Evolutionary conservation across 1,139 yeast genomes (phyloP).

Genomic region (Yamadazyma atmosphaerica): DNA sequence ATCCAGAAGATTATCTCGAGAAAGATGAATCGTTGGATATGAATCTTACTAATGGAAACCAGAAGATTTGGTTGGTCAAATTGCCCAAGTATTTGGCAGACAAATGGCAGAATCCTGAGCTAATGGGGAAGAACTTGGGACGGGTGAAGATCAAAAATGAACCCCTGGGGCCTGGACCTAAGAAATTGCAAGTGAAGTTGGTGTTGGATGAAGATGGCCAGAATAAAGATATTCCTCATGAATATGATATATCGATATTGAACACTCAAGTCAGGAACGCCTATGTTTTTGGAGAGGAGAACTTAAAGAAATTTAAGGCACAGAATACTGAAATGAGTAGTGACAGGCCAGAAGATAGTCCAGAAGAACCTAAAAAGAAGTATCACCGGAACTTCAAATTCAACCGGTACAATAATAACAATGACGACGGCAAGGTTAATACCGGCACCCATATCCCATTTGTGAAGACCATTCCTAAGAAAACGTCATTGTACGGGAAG

Average conservation of each 20-base stretch:
- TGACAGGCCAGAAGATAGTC: constrained; percentile 17
- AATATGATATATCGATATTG: constrained; percentile 75
- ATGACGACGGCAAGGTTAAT: constrained; percentile 8
- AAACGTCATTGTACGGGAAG: constrained; percentile 82
- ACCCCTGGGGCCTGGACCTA: constrained; percentile 25
- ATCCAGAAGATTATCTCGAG: constrained; percentile 50
- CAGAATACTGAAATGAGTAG: constrained; percentile 22
- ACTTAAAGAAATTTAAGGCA: constrained; percentile 66
- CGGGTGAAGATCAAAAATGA: constrained; percentile 64
- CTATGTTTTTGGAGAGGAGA: constrained; percentile 88
- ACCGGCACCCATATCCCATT: constrained; percentile 53
- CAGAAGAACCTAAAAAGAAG: constrained; percentile 13
- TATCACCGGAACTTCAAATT: constrained; percentile 4
- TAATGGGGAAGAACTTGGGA: constrained; percentile 78
- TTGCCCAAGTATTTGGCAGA: constrained; percentile 86
- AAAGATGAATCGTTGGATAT: constrained; percentile 64
- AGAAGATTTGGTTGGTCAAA: constrained; percentile 89
- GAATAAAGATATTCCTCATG: constrained; percentile 65
- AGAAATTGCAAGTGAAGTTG: constrained; percentile 56
- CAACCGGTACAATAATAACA: constrained; percentile 14
- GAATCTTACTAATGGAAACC: constrained; percentile 52
- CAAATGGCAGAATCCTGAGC: constrained; percentile 66
- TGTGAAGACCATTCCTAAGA: constrained; percentile 81
- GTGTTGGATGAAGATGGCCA: constrained; percentile 43
- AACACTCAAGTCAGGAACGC: constrained; percentile 82